These are phyloP conservation scores for Neurospora crassa DNA, from an alignment of 2,329 filamentous ascomycete genomes.

Conservation along the genomic window DNA sequence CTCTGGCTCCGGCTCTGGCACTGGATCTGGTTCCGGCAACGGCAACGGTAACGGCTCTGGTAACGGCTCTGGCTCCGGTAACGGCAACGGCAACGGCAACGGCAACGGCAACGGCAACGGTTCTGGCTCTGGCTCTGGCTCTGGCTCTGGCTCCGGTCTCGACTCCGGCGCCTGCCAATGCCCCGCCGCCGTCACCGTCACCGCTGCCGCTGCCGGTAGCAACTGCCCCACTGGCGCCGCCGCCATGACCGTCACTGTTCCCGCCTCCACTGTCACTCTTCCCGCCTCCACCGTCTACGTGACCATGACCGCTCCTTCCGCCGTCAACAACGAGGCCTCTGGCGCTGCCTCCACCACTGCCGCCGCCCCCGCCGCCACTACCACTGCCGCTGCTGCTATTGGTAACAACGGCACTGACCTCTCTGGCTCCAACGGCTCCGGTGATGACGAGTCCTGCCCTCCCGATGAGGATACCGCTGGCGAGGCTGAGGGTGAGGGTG, in stretches of 20 bases:
- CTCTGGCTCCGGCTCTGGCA: conserved; percentile 2
- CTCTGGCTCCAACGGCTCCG: neutral
- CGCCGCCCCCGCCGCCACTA: conserved; percentile 3
- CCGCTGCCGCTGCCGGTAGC: conserved; percentile 10
- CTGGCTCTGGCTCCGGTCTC: neutral
- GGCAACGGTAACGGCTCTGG: too few relatives aligned
- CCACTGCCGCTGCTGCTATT: conserved; percentile 2
- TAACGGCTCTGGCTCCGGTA: too few relatives aligned
- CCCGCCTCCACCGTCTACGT: conserved; percentile 10
- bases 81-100: too few relatives aligned
- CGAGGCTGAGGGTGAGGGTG: neutral
- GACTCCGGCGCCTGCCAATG: neutral
- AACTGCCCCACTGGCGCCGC: conserved; percentile 4
- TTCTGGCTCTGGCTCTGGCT: neutral
- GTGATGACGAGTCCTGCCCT: conserved; percentile 4
- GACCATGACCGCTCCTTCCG: conserved; percentile 3
- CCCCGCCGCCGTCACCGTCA: conserved; percentile 10
- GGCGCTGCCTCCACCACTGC: conserved; percentile 7
- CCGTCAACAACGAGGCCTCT: neutral
- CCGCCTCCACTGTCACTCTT: conserved; percentile 8
- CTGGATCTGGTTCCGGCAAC: neutral
- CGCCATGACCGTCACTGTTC: conserved; percentile 6
- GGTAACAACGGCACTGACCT: neutral
- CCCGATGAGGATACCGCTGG: conserved; percentile 6
- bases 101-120: too few relatives aligned